Percentiles rank a stretch among this genome's conserved stretches.
These are phyloP conservation scores for Solanum pimpinellifolium DNA, from an alignment of 257 asterid genomes.

Conservation along the genomic window DNA sequence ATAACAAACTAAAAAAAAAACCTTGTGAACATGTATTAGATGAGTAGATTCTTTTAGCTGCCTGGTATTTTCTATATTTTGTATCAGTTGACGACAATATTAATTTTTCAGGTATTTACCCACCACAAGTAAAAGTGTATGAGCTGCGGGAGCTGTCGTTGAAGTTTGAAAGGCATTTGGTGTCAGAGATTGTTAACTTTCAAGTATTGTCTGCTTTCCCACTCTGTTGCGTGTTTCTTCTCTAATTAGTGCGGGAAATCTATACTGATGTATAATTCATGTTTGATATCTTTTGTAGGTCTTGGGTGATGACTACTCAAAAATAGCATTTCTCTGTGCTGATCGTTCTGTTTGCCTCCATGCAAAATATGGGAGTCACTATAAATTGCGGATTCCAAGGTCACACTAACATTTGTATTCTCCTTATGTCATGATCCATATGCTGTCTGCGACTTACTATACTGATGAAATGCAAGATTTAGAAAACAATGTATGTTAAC, in stretches of 20 bases:
- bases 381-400: slow-evolving; percentile 90
- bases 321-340: slow-evolving; percentile 88
- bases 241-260: background rate
- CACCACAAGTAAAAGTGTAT: slow-evolving; percentile 91
- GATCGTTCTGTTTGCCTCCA: slow-evolving; percentile 91
- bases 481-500: background rate
- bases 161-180: slow-evolving; percentile 90
- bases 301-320: slow-evolving; percentile 82
- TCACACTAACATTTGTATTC: slow-evolving; percentile 4
- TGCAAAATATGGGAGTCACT: slow-evolving; percentile 93
- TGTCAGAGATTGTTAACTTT: slow-evolving; percentile 78
- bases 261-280: background rate
- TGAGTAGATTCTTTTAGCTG: background rate
- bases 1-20: background rate
- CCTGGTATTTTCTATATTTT: background rate
- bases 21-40: background rate
- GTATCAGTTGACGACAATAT: background rate
- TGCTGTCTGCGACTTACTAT: background rate
- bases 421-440: background rate
- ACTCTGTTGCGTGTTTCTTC: background rate
- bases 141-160: slow-evolving; percentile 73
- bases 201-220: slow-evolving; percentile 30
- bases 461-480: background rate
- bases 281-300: slow-evolving; percentile 32
- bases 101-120: slow-evolving; percentile 60